A percentile compares a stretch with the other conserved stretches of the same genome.
These are phyloP conservation scores for Xylaria curta DNA, from an alignment of 495 filamentous ascomycete genomes.

Conservation along the genomic window DNA sequence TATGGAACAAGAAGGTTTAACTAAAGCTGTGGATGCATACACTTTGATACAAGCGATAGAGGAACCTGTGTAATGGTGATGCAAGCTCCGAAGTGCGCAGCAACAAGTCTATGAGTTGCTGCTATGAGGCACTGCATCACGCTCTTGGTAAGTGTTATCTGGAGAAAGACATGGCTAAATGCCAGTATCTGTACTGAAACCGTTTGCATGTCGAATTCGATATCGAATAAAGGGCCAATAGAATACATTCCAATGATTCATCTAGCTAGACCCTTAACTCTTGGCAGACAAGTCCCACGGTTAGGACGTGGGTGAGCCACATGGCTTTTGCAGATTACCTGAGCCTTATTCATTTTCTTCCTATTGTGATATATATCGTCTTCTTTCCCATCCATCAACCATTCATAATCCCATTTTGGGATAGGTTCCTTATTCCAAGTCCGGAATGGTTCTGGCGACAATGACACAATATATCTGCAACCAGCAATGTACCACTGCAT, in stretches of 20 bases:
- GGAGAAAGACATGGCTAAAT: not conserved
- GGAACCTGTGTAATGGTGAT: not conserved
- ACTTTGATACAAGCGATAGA: not conserved
- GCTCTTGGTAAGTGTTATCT: not conserved
- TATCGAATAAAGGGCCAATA: not conserved
- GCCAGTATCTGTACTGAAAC: not conserved
- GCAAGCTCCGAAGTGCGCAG: not conserved
- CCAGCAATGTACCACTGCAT: not conserved
- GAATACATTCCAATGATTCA: slow-evolving; percentile 6
- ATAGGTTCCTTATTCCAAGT: not conserved
- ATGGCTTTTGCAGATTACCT: slow-evolving; percentile 2
- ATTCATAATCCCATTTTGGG: not conserved
- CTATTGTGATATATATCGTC: not conserved
- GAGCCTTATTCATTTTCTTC: not conserved
- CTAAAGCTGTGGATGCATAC: not conserved
- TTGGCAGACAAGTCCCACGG: not conserved
- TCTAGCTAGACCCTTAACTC: slow-evolving; percentile 9
- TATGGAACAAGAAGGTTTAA: not conserved
- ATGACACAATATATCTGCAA: not conserved
- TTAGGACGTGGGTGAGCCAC: not conserved
- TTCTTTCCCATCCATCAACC: not conserved
- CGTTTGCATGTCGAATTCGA: not conserved
- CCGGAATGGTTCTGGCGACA: not conserved
- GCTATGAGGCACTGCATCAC: not conserved
- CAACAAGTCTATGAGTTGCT: not conserved